Base-by-base conservation (phyloP, 441 rosid species). In the Erodium chrysanthum region DNA sequence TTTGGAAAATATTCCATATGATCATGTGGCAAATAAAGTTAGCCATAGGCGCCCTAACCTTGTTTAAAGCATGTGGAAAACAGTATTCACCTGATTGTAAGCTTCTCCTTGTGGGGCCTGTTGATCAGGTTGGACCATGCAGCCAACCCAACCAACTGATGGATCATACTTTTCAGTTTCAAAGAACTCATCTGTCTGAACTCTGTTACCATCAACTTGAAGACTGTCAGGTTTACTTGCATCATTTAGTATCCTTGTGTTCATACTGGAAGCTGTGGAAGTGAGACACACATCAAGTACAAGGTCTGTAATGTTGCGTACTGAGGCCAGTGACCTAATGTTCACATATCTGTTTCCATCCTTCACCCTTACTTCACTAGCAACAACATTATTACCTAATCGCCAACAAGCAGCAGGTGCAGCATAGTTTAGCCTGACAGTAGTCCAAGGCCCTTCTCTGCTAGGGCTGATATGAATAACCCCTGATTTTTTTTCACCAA, bases 401-500 rank as follows among this genome's bases (percentile, higher is more conserved):
- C 89, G 80, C 97, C 98, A 95, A 82, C 96, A 88, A 73, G 98
- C 92, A 81, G 97, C 91, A 74, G 97, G 92, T 23, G 99, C 88
- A 73, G 99, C 96, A 79, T 95, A 95, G 75, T 88, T 92, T 58
- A 95, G 84, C 86, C 90, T 84, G 74, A 90, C 93, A 23, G 91
- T 76, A 54, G 98, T 90, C 99, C 99, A 95, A 65, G 99, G 99
- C 69, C 99, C 99, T 78, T 76, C 89, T 74, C 77, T 76, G 67
- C 86, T 82, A 73, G 99, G 99, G 77, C 99, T 95, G 70, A 95
- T 94, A 83, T 87, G 97, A 76, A 95, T 82, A 79, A 84, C 81
- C 75, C 97, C 97, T 73, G 92, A 85, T 81, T 84, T 83, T 80
- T 77, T 80, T 46, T 71, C 78, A 69, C 71, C 59, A 52, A 64